These are phyloP conservation scores for Lentinula boryana DNA, from an alignment of 768 basidiomycete genomes.

Conservation along the genomic window DNA sequence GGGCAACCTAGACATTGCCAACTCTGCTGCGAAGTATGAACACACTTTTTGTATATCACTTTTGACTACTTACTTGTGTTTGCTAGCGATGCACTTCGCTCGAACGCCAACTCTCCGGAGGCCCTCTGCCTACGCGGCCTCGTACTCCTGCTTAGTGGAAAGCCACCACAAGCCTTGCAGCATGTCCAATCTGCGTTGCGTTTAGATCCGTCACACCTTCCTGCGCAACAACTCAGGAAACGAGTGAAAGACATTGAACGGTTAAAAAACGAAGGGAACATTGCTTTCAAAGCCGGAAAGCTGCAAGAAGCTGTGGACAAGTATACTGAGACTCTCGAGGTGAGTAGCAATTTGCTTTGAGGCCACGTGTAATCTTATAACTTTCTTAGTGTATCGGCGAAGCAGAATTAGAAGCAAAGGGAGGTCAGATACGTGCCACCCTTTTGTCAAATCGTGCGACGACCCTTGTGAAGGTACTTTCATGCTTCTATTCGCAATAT, in stretches of 20 bases:
- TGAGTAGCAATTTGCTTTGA: conserved; percentile 20
- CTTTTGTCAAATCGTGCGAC: conserved; percentile 82
- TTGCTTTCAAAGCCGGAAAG: conserved; percentile 58
- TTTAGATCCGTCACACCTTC: conserved; percentile 71
- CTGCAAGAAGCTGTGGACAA: conserved; percentile 58
- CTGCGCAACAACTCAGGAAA: conserved; percentile 65
- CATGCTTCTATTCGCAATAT: background rate
- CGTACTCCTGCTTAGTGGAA: conserved; percentile 69
- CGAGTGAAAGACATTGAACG: conserved; percentile 80
- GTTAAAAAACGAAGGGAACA: conserved; percentile 82
- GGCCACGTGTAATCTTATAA: background rate
- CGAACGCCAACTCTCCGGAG: conserved; percentile 72
- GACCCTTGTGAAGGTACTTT: conserved; percentile 62
- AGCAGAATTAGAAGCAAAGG: conserved; percentile 64
- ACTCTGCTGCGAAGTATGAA: conserved; percentile 66
- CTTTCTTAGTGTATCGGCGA: conserved; percentile 54
- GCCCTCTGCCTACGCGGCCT: conserved; percentile 73
- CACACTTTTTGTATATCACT: background rate
- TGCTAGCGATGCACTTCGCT: conserved; percentile 66
- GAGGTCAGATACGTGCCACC: conserved; percentile 77
- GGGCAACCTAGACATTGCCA: conserved; percentile 70
- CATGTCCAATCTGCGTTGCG: conserved; percentile 69
- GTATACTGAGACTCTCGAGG: conserved; percentile 70
- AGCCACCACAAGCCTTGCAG: conserved; percentile 64
- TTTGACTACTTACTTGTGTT: background rate